These are phyloP conservation scores for Juncus effusus DNA, from an alignment of 176 grass and related monocot species.

Conservation along the genomic window DNA sequence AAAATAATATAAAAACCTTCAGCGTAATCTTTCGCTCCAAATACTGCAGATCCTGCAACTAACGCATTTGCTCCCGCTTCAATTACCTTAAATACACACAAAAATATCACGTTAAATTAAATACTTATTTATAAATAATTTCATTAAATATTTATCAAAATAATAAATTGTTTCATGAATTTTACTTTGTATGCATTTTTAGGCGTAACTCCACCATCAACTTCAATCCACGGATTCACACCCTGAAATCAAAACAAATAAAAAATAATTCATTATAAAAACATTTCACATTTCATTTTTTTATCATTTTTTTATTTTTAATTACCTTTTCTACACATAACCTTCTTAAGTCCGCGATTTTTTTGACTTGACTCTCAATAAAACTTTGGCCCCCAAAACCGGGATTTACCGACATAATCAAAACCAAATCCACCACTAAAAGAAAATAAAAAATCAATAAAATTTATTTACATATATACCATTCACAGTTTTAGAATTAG, in stretches of 20 bases:
- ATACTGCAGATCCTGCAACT: conserved; percentile 93
- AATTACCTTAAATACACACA: conserved; percentile 59
- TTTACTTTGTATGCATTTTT: conserved; percentile 85
- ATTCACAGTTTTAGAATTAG: background rate
- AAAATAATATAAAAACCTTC: conserved; percentile 43
- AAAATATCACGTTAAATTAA: background rate
- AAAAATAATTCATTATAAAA: conserved; percentile 2
- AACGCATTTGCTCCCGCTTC: conserved; percentile 95
- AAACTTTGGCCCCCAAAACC: conserved; percentile 98
- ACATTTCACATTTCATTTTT: background rate
- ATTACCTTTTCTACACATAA: conserved; percentile 93
- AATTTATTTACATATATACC: background rate
- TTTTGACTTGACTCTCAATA: conserved; percentile 99
- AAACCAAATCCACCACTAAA: conserved; percentile 88
- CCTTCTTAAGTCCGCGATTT: conserved; percentile 91
- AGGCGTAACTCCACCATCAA: conserved; percentile 92
- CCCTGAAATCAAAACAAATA: conserved; percentile 41
- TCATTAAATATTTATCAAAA: background rate
- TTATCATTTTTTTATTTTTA: no score
- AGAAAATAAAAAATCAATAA: conserved; percentile 4
- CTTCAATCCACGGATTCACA: conserved; percentile 97
- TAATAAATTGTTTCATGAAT: conserved; percentile 1
- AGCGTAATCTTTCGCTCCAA: conserved; percentile 89
- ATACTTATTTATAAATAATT: no score
- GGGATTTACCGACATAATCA: conserved; percentile 99